phyloP scores from a whole-genome alignment of 164 flowering plant genomes.

The Paratinospora sagittata region DNA sequence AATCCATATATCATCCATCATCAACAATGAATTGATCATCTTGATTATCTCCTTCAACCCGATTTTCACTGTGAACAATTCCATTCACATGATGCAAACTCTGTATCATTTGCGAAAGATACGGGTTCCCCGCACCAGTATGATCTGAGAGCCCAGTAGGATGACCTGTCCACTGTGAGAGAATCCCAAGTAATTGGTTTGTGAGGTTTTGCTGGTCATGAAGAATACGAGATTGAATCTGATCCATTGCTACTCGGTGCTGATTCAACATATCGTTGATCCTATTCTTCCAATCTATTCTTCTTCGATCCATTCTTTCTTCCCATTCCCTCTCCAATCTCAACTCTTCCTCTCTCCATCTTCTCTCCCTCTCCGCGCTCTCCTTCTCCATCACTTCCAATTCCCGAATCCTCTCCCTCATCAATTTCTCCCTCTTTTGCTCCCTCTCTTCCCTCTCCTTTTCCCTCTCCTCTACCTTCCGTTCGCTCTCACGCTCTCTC shows the following conservation, averaged over 20 bases:
- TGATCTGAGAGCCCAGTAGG: constrained; percentile 65
- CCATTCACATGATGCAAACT: constrained; percentile 80
- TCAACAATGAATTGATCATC: constrained; percentile 94
- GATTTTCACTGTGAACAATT: constrained; percentile 65
- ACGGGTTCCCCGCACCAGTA: constrained; percentile 54
- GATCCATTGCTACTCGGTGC: constrained; percentile 71
- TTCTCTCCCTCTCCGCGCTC: constrained; percentile 48
- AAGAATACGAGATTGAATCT: constrained; percentile 65
- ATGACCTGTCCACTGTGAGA: constrained; percentile 84
- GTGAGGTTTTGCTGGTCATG: constrained; percentile 78
- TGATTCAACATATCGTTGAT: constrained; percentile 66
- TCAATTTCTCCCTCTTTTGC: constrained; percentile 39
- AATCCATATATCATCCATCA: constrained; percentile 43
- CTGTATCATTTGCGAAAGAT: constrained; percentile 88
- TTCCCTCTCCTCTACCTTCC: constrained; percentile 46
- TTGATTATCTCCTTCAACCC: constrained; percentile 71
- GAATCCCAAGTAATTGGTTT: constrained; percentile 63
- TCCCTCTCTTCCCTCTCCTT: constrained; percentile 45
- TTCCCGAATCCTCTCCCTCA: constrained; percentile 46
- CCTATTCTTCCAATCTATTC: constrained; percentile 77
- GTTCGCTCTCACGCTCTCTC: constrained; percentile 37
- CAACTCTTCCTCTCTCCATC: constrained; percentile 59
- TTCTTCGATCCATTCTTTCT: constrained; percentile 59
- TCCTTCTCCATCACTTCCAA: constrained; percentile 66
- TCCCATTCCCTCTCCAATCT: constrained; percentile 68